phyloP scores from a whole-genome alignment of 805 yeast genomes.

The Sugiyamaella qingdaonensis region DNA sequence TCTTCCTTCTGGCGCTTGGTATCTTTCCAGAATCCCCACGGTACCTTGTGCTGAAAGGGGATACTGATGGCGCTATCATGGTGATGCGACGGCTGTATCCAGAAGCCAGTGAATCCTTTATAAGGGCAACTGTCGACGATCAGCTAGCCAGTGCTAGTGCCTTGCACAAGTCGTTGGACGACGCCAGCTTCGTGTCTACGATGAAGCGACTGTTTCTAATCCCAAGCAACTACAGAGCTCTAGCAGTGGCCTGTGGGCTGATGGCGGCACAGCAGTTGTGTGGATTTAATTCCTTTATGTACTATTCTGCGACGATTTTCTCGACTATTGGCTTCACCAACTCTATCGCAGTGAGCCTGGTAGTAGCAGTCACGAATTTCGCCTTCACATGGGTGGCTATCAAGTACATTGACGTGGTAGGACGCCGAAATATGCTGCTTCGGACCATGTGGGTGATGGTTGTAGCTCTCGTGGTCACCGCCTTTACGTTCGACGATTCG shows the following conservation, averaged over 20 bases:
- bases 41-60: constrained; percentile 68
- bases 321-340: constrained; percentile 82
- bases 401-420: constrained; percentile 78
- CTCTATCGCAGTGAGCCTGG: constrained; percentile 84
- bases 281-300: constrained; percentile 95
- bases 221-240: constrained; percentile 52
- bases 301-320: constrained; percentile 89
- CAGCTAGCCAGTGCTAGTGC: constrained; percentile 35
- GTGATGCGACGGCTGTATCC: constrained; percentile 63
- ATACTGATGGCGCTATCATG: constrained; percentile 57
- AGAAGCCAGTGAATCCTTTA: constrained; percentile 56
- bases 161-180: background rate
- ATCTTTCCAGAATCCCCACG: constrained; percentile 96
- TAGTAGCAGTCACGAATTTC: constrained; percentile 88
- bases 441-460: constrained; percentile 82
- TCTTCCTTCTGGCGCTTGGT: constrained; percentile 69
- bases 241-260: constrained; percentile 83
- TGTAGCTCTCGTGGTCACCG: constrained; percentile 66
- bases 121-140: constrained; percentile 64
- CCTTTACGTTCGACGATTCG: constrained; percentile 62
- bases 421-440: constrained; percentile 78
- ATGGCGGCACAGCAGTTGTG: constrained; percentile 97
- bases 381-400: constrained; percentile 82
- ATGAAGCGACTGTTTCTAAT: constrained; percentile 28
- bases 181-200: background rate